A percentile compares a stretch with the other conserved stretches of the same genome.
phyloP scores from a whole-genome alignment of 192 early-diverging fungal species.

The Gryganskiella cystojenkinii region DNA sequence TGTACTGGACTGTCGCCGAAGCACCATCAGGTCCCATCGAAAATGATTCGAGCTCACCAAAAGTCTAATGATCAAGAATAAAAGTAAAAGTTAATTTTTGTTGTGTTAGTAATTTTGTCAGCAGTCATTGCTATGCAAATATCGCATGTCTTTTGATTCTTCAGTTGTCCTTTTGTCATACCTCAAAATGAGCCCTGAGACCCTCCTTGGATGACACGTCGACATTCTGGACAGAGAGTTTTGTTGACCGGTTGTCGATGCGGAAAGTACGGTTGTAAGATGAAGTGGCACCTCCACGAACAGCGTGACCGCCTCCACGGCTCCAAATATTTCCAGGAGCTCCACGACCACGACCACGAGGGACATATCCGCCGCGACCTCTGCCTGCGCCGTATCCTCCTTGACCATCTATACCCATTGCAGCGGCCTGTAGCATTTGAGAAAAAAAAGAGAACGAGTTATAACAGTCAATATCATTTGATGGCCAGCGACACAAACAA shows the following conservation, averaged over 20 bases:
- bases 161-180: too few species aligned
- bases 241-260: conserved; percentile 80
- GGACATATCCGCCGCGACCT: conserved; percentile 32
- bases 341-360: conserved; percentile 61
- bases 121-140: too few species aligned
- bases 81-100: conserved; percentile 4
- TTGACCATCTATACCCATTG: conserved; percentile 30
- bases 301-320: conserved; percentile 44
- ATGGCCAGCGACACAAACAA: neutral
- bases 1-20: conserved; percentile 63
- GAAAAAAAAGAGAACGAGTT: conserved; percentile 2
- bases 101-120: too few species aligned
- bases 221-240: conserved; percentile 69
- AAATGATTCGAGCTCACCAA: conserved; percentile 63
- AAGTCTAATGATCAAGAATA: conserved; percentile 37
- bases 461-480: neutral
- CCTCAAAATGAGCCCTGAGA: conserved; percentile 75
- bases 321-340: conserved; percentile 56
- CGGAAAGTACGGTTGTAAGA: conserved; percentile 56
- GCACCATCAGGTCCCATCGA: conserved; percentile 51
- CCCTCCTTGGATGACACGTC: conserved; percentile 51
- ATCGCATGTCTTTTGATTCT: too few species aligned
- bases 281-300: conserved; percentile 50
- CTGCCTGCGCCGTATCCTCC: conserved; percentile 53
- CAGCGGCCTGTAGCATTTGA: conserved; percentile 42